Evolutionary conservation across 306 rosid species (phyloP).

Genomic region (Quercus parvula): DNA sequence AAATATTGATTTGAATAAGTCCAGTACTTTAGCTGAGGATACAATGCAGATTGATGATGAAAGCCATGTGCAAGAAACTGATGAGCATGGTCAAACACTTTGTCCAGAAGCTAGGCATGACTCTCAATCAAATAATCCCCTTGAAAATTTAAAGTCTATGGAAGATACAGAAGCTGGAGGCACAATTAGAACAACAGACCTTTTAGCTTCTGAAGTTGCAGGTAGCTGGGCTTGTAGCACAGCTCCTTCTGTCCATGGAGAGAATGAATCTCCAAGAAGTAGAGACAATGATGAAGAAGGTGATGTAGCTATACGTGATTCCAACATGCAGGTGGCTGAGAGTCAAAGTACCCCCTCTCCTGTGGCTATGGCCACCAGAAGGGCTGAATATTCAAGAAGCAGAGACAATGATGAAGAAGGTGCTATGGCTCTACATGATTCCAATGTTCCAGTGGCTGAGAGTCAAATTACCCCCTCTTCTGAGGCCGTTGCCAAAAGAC

Average conservation of each 20-base stretch:
- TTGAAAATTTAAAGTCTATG: conserved; percentile 37
- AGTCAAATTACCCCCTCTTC: conserved; percentile 51
- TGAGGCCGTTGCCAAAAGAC: conserved; percentile 33
- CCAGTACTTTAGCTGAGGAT: conserved; percentile 45
- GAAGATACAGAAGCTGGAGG: conserved; percentile 69
- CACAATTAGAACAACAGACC: conserved; percentile 67
- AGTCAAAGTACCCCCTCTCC: conserved; percentile 38
- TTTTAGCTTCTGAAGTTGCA: conserved; percentile 81
- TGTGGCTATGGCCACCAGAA: conserved; percentile 15
- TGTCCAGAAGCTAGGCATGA: conserved; percentile 37
- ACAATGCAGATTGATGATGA: conserved; percentile 79
- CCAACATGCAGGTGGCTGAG: conserved; percentile 33
- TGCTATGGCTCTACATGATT: conserved; percentile 45
- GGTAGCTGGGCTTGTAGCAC: conserved; percentile 96
- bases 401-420: conserved; percentile 47
- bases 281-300: conserved; percentile 26
- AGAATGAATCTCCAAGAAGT: conserved; percentile 53
- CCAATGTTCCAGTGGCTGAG: conserved; percentile 50
- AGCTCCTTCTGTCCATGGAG: conserved; percentile 72
- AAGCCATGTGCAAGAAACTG: conserved; percentile 50
- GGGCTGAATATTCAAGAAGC: conserved; percentile 30
- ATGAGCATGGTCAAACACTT: conserved; percentile 44
- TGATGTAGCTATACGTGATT: conserved; percentile 26
- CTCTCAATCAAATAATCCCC: conserved; percentile 45
- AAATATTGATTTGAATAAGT: conserved; percentile 52